Base-by-base conservation (phyloP, 2,329 filamentous ascomycete species). In the Dothiorella sarmentorum region DNA sequence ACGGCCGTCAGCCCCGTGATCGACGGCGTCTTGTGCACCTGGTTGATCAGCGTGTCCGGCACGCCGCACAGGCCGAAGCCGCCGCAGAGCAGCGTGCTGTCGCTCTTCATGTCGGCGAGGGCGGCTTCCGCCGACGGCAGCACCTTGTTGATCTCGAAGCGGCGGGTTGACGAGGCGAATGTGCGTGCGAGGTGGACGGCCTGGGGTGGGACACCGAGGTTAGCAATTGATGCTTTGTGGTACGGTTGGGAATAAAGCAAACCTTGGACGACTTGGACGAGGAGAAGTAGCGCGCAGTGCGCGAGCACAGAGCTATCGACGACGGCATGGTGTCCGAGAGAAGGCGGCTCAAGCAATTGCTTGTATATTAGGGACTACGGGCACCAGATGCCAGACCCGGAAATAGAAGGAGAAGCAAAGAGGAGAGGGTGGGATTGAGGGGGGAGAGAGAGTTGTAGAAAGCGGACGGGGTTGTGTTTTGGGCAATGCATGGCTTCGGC, bases 1-100 rank as follows among this genome's bases (percentile, higher is more conserved):
- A 92, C 86, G 18, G 88, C 88, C 0, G 88, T 91, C 27, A 93
- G 78, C 1, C 84, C 75, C 45, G 75, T 78, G 43, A 81, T 70
- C 44, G 72, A 70, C 24, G 64, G 61, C 18, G 71, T 69, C 35
- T 73, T 69, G 59, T 71, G 70, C 4, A 74, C 63, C 24, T 71
- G 69, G 47, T 73, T 72, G 63, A 74, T 74, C 27, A 74, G 68
- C 9, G 72, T 73, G 55, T 72, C 72, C 3, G 72, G 71, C 7
- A 74, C 72, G 20, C 72, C 72, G 2, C 67, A 71, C 61, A 74
- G 72, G 6, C 72, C 72, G 51, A 74, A 74, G 6, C 72, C 72
- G 17, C 71, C 71, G 11, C 73, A 71, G 1, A 74, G 65, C 9
- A 74, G 64, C 22, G 69, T 74, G 11, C 66, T 68, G 59, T 69